Base-by-base conservation (phyloP, 106 monocot species). In the Platanthera guangdongensis region DNA sequence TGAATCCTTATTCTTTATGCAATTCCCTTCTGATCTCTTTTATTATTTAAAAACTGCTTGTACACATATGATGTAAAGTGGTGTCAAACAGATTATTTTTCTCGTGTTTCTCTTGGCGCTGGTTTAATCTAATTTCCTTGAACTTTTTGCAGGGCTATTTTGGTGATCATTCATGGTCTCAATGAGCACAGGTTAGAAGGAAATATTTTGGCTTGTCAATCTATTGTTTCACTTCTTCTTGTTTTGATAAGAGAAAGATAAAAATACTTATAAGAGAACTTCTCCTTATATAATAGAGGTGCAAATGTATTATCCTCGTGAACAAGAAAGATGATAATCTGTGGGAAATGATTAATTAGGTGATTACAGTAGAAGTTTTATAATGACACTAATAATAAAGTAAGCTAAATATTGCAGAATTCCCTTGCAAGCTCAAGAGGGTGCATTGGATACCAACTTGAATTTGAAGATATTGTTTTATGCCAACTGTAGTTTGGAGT, bases 91-190 rank as follows among this genome's bases (percentile, higher is more conserved):
- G 16, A n/a, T 19, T 60, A 63, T n/a, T 63, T 63, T 63, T 19
- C n/a, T 25, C 25, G 4, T 2, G 7, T 18, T n/a, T 63, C 11
- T 60, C 60, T 6, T n/a, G 5, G 2, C n/a, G 6, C 5, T 60
- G 18, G 4, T 21, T 5, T 59, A 4, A 65, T 45, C 14, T 68
- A 45, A 9, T 68, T 32, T 39, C 45, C 68, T 68, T 68, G 1
- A 12, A 32, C 32, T 60, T 13, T 77, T 73, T 87, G 21, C 83
- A 95, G 95, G 84, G 92, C 87, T 12, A 95, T 92, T 64, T 81
- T 95, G 82, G 79, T 90, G 47, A 85, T 95, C 71, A 88, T 95
- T 59, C 95, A 95, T 76, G 95, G 95, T 21, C 92, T 95, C 30
- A 95, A 95, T 86, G 95, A 95, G 81, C 95, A 92, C 85, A 95